Evolutionary conservation across 2,329 filamentous ascomycete genomes (phyloP), one percentile per base, ranked within the genome.

Genomic region (Aspergillus phoenicis): DNA sequence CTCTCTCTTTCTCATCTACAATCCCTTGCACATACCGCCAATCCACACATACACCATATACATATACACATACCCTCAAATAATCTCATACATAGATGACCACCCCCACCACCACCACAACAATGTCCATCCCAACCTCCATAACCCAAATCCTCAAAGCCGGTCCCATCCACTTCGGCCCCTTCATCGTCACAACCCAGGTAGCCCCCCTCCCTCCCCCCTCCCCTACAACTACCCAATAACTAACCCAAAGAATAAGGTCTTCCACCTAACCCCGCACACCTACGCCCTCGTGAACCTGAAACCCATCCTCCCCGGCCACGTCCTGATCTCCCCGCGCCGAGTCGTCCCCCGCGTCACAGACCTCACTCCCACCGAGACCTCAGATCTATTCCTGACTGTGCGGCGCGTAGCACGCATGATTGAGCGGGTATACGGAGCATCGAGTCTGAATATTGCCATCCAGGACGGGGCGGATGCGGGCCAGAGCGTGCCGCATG

Each of bases 271-370:
- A 66, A 96, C 93, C 1, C 83, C 85, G 0, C 84, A 90, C 70
- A 91, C 89, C 68, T 97, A 93, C 80, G 93, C 91, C 57, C 84
- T 98, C 64, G 93, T 98, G 60, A 99, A 99, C 80, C 87, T 98
- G 74, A 97, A 97, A 79, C 95, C 95, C 24, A 86, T 99, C 39
- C 85, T 97, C 1, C 93, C 93, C 0, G 95, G 95, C 60, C 95
- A 99, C 80, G 89, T 98, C 63, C 90, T 99, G 33, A 86, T 99
- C 63, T 97, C 91, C 66, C 92, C 95, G 0, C 84, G 86, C 20
- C 83, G 83, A 36, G 78, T 81, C 28, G 89, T 93, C 67, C 85
- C 84, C 52, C 90, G 91, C 53, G 84, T 98, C 59, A 86, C 87
- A 55, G 90, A 96, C 73, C 85, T 97, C 52, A 86, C 87, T 0